Base-by-base conservation (phyloP, 768 basidiomycete species). In the Lanmaoa pseudosensibilis region DNA sequence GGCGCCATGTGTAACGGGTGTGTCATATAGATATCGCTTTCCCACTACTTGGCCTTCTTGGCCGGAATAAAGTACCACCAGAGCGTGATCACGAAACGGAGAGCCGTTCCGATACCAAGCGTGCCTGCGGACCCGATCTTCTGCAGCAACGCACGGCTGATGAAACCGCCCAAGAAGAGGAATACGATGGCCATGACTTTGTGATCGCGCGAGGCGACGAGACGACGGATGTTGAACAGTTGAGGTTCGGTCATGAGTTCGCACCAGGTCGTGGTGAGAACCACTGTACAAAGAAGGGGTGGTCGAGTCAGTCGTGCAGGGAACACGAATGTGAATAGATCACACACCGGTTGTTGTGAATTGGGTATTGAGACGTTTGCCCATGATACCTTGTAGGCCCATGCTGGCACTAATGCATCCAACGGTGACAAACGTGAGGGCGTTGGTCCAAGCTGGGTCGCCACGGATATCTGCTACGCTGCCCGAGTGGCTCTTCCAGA, bases 201-300 rank as follows among this genome's bases (percentile, higher is more conserved):
- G 72, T 90, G 84, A 68, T 94, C 90, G 46, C 90, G 84, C 1
- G 85, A 77, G 10, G 67, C 68, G 58, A 88, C 79, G 49, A 73
- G 73, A 48, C 80, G 74, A 39, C 78, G 78, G 45, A 82, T 54
- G 25, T 77, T 65, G 78, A 94, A 88, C 21, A 95, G 81, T 46
- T 82, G 73, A 0, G 92, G 92, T 69, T 92, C 90, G 48, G 86
- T 85, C 80, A 90, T 80, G 46, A 94, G 82, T 64, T 94, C 92
- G 61, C 92, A 90, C 91, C 91, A 94, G 54, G 92, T 82, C 18
- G 89, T 90, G 16, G 92, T 94, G 11, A 94, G 77, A 43, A 93
- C 90, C 60, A 92, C 90, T 85, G 68, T 21, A 25, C 5, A 1
- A 37, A 25, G 3, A n/a, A 39, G 18, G 12, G 6, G 34, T 15